These are phyloP conservation scores for Caloboletus firmus DNA, from an alignment of 1,284 basidiomycete species.

Conservation along the genomic window DNA sequence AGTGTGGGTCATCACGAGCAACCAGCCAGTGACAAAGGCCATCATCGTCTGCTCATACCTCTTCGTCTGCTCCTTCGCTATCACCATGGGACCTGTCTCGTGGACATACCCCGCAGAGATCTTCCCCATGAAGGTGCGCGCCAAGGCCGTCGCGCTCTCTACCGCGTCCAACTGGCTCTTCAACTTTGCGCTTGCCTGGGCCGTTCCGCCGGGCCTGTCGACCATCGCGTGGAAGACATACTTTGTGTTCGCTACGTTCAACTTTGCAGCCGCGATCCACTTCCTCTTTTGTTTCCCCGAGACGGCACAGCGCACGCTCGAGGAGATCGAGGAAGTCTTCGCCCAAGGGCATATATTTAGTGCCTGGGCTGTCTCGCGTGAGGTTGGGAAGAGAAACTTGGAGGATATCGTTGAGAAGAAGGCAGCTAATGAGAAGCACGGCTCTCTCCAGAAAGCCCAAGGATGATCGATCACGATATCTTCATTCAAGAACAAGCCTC, in stretches of 20 bases:
- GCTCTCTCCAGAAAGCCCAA: conserved; percentile 14
- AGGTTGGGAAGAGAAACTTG: conserved; percentile 64
- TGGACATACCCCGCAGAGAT: conserved; percentile 70
- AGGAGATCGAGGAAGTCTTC: conserved; percentile 78
- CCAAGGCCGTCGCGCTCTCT: conserved; percentile 67
- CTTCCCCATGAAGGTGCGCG: conserved; percentile 70
- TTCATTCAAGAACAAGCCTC: neutral
- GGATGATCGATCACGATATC: neutral
- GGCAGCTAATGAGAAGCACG: conserved; percentile 8
- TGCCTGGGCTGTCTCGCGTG: conserved; percentile 66
- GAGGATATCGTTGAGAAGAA: conserved; percentile 40
- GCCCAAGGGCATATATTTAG: conserved; percentile 62
- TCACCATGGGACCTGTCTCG: conserved; percentile 75
- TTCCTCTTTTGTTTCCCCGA: conserved; percentile 75
- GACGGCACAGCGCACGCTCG: conserved; percentile 68
- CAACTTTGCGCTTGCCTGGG: conserved; percentile 72
- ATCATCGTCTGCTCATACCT: conserved; percentile 78
- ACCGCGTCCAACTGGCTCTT: conserved; percentile 70
- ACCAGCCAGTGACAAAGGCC: conserved; percentile 59
- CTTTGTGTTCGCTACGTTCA: conserved; percentile 78
- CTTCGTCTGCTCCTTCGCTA: conserved; percentile 71
- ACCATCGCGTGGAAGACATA: conserved; percentile 62
- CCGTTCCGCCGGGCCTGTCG: conserved; percentile 55
- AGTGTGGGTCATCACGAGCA: conserved; percentile 62
- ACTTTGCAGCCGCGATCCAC: conserved; percentile 68